A percentile compares a stretch with the other conserved stretches of the same genome.
phyloP scores from a whole-genome alignment of 345 rosid genomes.

The Eucalyptus sp. region DNA sequence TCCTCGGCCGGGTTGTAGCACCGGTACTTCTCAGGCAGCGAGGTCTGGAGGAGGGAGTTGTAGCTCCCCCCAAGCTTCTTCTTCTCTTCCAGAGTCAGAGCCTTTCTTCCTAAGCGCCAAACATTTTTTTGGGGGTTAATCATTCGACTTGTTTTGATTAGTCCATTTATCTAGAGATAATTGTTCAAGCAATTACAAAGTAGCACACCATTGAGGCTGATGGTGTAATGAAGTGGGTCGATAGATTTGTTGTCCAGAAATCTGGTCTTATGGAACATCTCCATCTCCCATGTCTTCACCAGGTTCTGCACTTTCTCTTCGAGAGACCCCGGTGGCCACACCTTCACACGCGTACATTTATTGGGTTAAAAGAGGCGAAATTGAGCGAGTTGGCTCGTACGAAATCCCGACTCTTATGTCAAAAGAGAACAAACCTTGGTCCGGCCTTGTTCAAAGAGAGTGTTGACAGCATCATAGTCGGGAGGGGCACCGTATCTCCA shows the following conservation, averaged over 20 bases:
- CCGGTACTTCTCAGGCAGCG: slow-evolving; percentile 30
- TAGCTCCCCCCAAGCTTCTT: slow-evolving; percentile 50
- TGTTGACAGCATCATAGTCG: slow-evolving; percentile 40
- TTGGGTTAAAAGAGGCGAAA: neutral
- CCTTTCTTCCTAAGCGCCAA: slow-evolving; percentile 22
- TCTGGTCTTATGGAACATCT: slow-evolving; percentile 30
- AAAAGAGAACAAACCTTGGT: slow-evolving; percentile 15
- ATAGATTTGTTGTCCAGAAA: slow-evolving; percentile 23
- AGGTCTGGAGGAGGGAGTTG: slow-evolving; percentile 42
- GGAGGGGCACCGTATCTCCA: slow-evolving; percentile 50
- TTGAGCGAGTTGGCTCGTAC: neutral
- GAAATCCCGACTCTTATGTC: neutral
- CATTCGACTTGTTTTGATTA: neutral
- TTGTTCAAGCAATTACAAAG: neutral
- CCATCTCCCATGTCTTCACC: slow-evolving; percentile 71
- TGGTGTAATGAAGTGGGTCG: slow-evolving; percentile 18
- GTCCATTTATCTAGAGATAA: neutral
- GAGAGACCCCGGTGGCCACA: slow-evolving; percentile 56
- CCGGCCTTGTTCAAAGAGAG: slow-evolving; percentile 54
- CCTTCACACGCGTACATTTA: neutral
- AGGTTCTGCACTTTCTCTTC: slow-evolving; percentile 59
- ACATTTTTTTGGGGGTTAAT: neutral
- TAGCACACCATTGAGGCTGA: slow-evolving; percentile 35
- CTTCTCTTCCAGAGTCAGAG: slow-evolving; percentile 24
- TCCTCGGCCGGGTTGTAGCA: slow-evolving; percentile 15